A percentile compares a stretch with the other conserved stretches of the same genome.
phyloP scores from a whole-genome alignment of 2,329 filamentous ascomycete species.

The Teratosphaeria viscida region DNA sequence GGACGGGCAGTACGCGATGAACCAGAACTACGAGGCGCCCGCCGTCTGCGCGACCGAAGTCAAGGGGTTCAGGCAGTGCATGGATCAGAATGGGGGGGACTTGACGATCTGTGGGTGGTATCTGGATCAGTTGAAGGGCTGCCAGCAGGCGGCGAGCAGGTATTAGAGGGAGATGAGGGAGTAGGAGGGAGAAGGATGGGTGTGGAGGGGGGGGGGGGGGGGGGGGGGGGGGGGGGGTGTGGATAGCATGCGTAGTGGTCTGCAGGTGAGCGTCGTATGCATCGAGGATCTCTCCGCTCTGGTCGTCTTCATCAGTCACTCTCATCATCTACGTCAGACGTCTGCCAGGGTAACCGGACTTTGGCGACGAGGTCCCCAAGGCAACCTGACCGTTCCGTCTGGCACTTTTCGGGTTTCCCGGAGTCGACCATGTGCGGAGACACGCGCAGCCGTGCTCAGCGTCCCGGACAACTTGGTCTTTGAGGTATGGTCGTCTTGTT shows the following conservation, averaged over 20 bases:
- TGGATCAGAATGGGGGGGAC: slow-evolving; percentile 90
- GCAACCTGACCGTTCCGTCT: too few relatives aligned
- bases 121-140: slow-evolving; percentile 67
- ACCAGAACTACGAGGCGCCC: slow-evolving; percentile 30
- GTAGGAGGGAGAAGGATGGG: not conserved
- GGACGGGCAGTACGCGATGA: slow-evolving; percentile 23
- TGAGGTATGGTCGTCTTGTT: too few relatives aligned
- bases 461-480: too few relatives aligned
- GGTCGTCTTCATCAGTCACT: too few relatives aligned
- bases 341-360: too few relatives aligned
- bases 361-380: too few relatives aligned
- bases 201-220: not conserved
- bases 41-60: slow-evolving; percentile 63
- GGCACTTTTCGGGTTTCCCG: too few relatives aligned
- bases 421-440: too few relatives aligned
- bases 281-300: not conserved
- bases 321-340: too few relatives aligned
- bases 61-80: slow-evolving; percentile 82
- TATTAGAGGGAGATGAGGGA: slow-evolving; percentile 29
- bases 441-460: too few relatives aligned
- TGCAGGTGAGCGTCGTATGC: not conserved
- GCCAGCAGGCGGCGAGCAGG: slow-evolving; percentile 37
- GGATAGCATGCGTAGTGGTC: not conserved
- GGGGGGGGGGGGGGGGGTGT: not conserved
- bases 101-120: slow-evolving; percentile 98